phyloP scores from a whole-genome alignment of 805 yeast species.

The Wickerhamiella azymoides region DNA sequence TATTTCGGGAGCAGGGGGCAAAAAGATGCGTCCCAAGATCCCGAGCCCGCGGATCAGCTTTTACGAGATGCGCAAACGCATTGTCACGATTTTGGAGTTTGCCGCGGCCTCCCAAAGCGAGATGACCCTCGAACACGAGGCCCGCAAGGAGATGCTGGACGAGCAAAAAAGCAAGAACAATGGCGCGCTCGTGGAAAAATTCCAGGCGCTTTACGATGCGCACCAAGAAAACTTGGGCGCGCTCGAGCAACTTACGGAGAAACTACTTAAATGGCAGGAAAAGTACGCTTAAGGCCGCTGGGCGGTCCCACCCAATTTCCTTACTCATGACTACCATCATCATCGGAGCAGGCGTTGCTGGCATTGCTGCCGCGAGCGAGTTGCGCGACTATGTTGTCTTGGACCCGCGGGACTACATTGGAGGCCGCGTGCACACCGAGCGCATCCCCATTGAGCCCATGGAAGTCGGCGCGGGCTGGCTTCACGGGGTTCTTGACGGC shows the following conservation, averaged over 20 bases:
- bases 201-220: conserved; percentile 32
- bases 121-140: conserved; percentile 56
- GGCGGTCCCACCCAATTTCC: background rate
- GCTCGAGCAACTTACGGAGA: conserved; percentile 63
- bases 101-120: conserved; percentile 78
- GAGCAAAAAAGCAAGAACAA: conserved; percentile 14
- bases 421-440: conserved; percentile 21
- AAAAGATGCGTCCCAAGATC: conserved; percentile 40
- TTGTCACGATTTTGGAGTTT: conserved; percentile 83
- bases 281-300: conserved; percentile 32
- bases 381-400: conserved; percentile 18
- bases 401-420: conserved; percentile 24
- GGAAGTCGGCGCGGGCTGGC: conserved; percentile 22
- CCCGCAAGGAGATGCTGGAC: conserved; percentile 36
- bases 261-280: conserved; percentile 68
- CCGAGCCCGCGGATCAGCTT: conserved; percentile 66
- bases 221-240: conserved; percentile 46
- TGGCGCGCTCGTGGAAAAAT: conserved; percentile 15
- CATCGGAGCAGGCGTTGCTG: conserved; percentile 26
- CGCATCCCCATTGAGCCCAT: conserved; percentile 8
- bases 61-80: conserved; percentile 75
- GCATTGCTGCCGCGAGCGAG: conserved; percentile 23
- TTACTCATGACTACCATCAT: conserved; percentile 16
- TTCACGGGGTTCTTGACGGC: conserved; percentile 17
- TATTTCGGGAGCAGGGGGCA: background rate